Base-by-base conservation (phyloP, 345 rosid genomes). In the Eucalyptus pauciflora region DNA sequence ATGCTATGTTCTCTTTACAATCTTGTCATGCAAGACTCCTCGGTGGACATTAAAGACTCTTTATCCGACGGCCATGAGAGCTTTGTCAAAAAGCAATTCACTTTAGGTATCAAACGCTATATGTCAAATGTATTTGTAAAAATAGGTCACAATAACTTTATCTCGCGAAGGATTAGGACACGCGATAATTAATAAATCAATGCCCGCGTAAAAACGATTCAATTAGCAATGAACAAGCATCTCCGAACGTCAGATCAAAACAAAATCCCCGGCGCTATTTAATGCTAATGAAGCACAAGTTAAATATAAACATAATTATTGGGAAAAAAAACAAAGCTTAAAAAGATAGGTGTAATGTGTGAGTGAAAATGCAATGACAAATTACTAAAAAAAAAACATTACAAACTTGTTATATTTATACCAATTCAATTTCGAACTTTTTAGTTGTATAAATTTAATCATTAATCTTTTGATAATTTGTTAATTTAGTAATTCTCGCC, bases 381-480 rank as follows among this genome's bases (percentile, higher is more conserved):
- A n/a, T 64, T 8, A 64, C 10, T 29, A 5, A 14, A 52, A 52
- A 49, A 6, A 49, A 6, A 52, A 52, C 24, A 2, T 58, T 9
- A 9, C 27, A 58, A 58, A 58, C 6, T 25, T 58, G 25, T 24
- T 58, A 58, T 0, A 5, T 1, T 58, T 24, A 0, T 58, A 0
- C 2, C 5, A 22, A 58, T 58, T 58, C 29, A 4, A 2, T 24
- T 9, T 22, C 5, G 4, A 24, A 24, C 2, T 11, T 9, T 58
- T 58, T 58, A 58, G 1, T 58, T 58, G 9, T 24, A 9, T 3
- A 10, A 58, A 24, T 10, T 24, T 58, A 58, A 22, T 56, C 5
- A 2, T 24, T 24, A 56, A 56, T 4, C 0, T 56, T 56, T 56
- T 9, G 13, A 56, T 10, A 10, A 58, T 58, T 24, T 25, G 12